These are phyloP conservation scores for Protea cynaroides DNA, from an alignment of 164 flowering plant species.

Conservation along the genomic window DNA sequence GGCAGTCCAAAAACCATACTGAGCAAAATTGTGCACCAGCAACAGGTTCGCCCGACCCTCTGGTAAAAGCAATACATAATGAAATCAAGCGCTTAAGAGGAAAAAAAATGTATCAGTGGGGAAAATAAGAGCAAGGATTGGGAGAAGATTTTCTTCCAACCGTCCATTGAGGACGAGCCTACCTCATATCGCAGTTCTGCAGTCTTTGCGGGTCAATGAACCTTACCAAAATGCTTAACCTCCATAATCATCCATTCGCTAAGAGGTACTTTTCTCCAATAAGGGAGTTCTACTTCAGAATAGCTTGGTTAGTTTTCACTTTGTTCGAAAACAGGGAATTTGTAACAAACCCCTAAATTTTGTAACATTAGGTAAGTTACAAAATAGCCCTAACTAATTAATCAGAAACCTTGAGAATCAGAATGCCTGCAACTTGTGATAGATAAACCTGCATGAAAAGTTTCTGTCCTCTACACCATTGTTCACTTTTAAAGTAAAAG, in stretches of 20 bases:
- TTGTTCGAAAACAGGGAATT: not conserved
- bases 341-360: not conserved
- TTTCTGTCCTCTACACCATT: not conserved
- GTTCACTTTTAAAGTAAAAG: not conserved
- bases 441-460: slow-evolving; percentile 9
- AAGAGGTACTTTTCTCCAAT: slow-evolving; percentile 6
- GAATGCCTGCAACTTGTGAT: not conserved
- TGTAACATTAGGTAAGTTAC: not conserved
- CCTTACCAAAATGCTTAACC: slow-evolving; percentile 15
- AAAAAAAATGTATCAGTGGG: slow-evolving; percentile 5
- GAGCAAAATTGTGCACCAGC: slow-evolving; percentile 19
- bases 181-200: slow-evolving; percentile 30
- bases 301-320: not conserved
- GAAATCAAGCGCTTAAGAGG: slow-evolving; percentile 39
- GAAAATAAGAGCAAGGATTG: slow-evolving; percentile 15
- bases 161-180: slow-evolving; percentile 33
- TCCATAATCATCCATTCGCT: slow-evolving; percentile 5
- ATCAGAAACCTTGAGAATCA: slow-evolving; percentile 1
- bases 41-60: slow-evolving; percentile 38
- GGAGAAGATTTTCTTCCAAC: slow-evolving; percentile 15
- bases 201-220: slow-evolving; percentile 20
- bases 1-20: too few species aligned
- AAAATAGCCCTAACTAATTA: slow-evolving; percentile 10
- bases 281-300: not conserved
- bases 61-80: slow-evolving; percentile 58